Conservation (phyloP, 345 rosid genomes). For the Citrus inodora region DNA sequence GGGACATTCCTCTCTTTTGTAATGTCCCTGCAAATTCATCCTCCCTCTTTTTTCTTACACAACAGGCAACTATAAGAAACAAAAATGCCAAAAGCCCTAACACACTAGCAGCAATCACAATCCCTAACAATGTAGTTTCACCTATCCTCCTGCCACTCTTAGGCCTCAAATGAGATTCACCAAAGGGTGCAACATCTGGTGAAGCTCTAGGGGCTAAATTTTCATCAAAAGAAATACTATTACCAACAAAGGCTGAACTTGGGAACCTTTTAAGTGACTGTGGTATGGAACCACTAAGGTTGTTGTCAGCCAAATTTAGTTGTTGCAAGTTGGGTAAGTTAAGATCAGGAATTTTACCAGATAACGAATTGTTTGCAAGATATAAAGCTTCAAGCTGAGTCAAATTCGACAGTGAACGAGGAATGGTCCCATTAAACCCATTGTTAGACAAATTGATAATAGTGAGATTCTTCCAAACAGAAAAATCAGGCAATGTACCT, state of each 20-base stretch:
- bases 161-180: slow-evolving; percentile 18
- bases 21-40: slow-evolving; percentile 42
- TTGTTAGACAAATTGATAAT: slow-evolving; percentile 76
- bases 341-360: slow-evolving; percentile 75
- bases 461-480: slow-evolving; percentile 57
- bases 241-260: slow-evolving; percentile 58
- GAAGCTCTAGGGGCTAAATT: slow-evolving; percentile 24
- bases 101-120: slow-evolving; percentile 42
- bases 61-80: slow-evolving; percentile 48
- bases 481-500: slow-evolving; percentile 63
- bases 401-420: slow-evolving; percentile 51
- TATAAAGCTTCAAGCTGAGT: slow-evolving; percentile 59
- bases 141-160: slow-evolving; percentile 35
- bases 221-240: slow-evolving; percentile 38
- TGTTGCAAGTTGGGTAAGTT: slow-evolving; percentile 50
- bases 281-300: slow-evolving; percentile 59
- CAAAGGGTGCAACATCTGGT: slow-evolving; percentile 30
- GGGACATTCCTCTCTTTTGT: slow-evolving; percentile 77
- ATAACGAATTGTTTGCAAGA: slow-evolving; percentile 76
- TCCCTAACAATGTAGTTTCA: slow-evolving; percentile 50
- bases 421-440: slow-evolving; percentile 67
- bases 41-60: slow-evolving; percentile 44
- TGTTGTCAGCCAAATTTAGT: slow-evolving; percentile 61
- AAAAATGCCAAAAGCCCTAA: slow-evolving; percentile 43
- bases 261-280: slow-evolving; percentile 60